Evolutionary conservation across 73 alveolate genomes (phyloP), one percentile per base, ranked within the genome.

Genomic region (Paramecium octaurelia): DNA sequence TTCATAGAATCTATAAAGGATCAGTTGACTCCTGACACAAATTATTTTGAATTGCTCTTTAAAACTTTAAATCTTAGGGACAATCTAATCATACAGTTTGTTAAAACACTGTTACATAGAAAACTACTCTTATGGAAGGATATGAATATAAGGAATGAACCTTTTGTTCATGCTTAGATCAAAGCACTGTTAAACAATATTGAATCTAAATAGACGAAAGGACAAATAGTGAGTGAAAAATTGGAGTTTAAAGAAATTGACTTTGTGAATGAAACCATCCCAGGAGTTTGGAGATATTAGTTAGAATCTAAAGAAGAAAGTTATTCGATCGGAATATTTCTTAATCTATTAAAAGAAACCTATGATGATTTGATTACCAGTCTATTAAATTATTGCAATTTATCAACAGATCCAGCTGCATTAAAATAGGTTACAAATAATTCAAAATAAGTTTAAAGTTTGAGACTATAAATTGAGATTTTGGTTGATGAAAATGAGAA

Each of bases 31-130:
- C 75, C 70, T 21, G 91, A 80, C 0, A 42, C 70, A 27, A 80
- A 80, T 80, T 80, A 80, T 80, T 44, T 80, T 80, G 91, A 80
- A 80, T 46, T 80, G 34, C 64, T 80, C 11, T 80, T 80, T 35
- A 40, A 80, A 44, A 80, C 57, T 0, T 64, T 80, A 42, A 80
- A 80, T 48, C 21, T 44, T 14, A 80, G 91, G 31, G 91, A 80
- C 23, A 42, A 80, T 24, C 31, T 80, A 46, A 80, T 80, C 8
- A 80, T 24, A 9, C 21, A 80, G 16, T 40, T 80, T 31, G 11
- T 80, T 20, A 80, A 80, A 80, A 24, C 57, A 20, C 14, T 80
- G 11, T 23, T 80, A 40, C 91, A 80, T 46, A 4, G 91, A 44
- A 80, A 80, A 80, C 36, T 80, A 16, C 46, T 80, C 70, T 35